Evolutionary conservation across 2,329 filamentous ascomycete genomes (phyloP), one percentile per base, ranked within the genome.

Genomic region (Fusarium sp.): DNA sequence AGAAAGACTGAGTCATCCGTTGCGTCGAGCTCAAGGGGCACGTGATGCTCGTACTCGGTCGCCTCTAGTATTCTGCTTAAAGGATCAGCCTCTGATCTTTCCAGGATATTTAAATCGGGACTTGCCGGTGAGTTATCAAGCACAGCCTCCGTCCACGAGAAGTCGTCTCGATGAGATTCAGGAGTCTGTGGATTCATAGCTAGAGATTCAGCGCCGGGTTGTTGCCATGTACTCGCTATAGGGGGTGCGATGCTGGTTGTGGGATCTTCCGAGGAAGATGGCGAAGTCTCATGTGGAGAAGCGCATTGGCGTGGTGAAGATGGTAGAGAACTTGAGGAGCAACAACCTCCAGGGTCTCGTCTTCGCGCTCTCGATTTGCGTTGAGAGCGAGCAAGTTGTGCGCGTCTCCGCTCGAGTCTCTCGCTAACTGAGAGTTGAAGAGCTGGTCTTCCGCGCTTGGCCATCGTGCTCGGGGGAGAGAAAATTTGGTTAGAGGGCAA

Each of bases 81-180:
- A 47, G 8, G 9, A 47, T 47, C 22, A 47, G 42, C 42, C 8
- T 47, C 42, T 47, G 42, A 47, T 47, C 42, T 47, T 47, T 47
- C 22, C 42, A 47, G 42, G 8, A 25, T 25, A 27, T 16, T 14
- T 6, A 47, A 47, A 47, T 25, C 9, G 22, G 42, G 42, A 47
- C 42, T 47, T 47, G 42, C 42, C 42, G 42, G 42, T 47, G 42
- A 47, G 42, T 47, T 25, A 47, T 27, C 42, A 27, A 47, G 9
- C 7, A 47, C 42, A 47, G 42, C 42, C 42, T 47, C 42, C 42
- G 5, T 25, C 42, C 14, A 47, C 14, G 8, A 47, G 22, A 47
- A 47, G 8, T 47, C 6, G 14, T 47, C 22, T 47, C 42, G 22
- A 10, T 47, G 22, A 18, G 22, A 10, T 11, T 47, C 42, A 47